Conservation (phyloP, 2,329 filamentous ascomycete genomes). For the Ceratocystis huliohia region DNA sequence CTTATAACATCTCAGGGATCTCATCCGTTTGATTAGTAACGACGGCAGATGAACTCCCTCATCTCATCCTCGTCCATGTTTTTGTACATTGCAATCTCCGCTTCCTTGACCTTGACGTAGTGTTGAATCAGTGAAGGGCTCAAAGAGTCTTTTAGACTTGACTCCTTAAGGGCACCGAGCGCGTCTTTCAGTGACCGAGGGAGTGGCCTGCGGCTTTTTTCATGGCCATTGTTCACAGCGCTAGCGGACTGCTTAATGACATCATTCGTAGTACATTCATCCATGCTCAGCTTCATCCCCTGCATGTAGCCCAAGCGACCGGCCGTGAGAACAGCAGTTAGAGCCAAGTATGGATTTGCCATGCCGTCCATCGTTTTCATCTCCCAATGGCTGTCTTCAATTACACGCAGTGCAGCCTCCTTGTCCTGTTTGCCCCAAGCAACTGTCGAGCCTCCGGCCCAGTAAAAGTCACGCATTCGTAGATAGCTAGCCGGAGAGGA, state of each 20-base stretch:
- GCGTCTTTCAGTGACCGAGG: slow-evolving; percentile 44
- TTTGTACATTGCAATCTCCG: slow-evolving; percentile 40
- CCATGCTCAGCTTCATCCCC: slow-evolving; percentile 31
- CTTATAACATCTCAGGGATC: background rate
- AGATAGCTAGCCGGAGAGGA: slow-evolving; percentile 55
- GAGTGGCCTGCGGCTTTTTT: slow-evolving; percentile 27
- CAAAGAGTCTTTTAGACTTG: slow-evolving; percentile 35
- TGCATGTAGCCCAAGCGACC: slow-evolving; percentile 23
- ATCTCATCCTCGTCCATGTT: slow-evolving; percentile 37
- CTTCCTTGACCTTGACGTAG: slow-evolving; percentile 47
- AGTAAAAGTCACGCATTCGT: slow-evolving; percentile 53
- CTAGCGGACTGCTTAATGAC: slow-evolving; percentile 37
- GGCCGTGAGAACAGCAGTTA: slow-evolving; percentile 28
- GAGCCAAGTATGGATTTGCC: slow-evolving; percentile 61
- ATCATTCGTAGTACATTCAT: slow-evolving; percentile 41
- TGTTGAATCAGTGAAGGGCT: slow-evolving; percentile 40
- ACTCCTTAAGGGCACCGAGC: slow-evolving; percentile 39
- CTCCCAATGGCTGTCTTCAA: slow-evolving; percentile 60
- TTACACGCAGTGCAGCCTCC: slow-evolving; percentile 58
- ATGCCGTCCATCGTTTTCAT: slow-evolving; percentile 65
- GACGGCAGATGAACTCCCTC: slow-evolving; percentile 49
- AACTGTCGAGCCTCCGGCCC: slow-evolving; percentile 68
- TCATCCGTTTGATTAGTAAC: slow-evolving; percentile 39
- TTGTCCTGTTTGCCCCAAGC: slow-evolving; percentile 74
- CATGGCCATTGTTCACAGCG: slow-evolving; percentile 13